Evolutionary conservation across 2,329 filamentous ascomycete genomes (phyloP).

Genomic region (Xylariaceae sp.): DNA sequence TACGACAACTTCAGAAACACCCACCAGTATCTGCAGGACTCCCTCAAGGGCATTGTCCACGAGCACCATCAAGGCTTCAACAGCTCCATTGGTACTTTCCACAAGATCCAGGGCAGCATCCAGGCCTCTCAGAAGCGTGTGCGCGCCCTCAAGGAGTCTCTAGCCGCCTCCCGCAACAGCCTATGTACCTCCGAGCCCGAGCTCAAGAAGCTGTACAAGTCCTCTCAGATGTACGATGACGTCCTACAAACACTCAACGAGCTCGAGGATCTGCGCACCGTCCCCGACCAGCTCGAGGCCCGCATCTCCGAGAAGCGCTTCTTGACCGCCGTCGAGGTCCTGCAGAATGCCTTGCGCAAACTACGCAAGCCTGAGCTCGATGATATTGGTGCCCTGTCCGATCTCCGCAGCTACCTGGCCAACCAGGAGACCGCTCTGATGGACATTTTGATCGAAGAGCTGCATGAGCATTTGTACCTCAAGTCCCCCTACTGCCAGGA

Average conservation of each 20-base stretch:
- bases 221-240: slow-evolving; percentile 86
- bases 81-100: slow-evolving; percentile 96
- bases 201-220: slow-evolving; percentile 80
- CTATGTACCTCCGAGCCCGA: slow-evolving; percentile 85
- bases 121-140: slow-evolving; percentile 84
- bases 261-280: slow-evolving; percentile 80
- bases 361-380: slow-evolving; percentile 86
- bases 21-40: slow-evolving; percentile 84
- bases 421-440: slow-evolving; percentile 91
- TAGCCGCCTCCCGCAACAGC: slow-evolving; percentile 74
- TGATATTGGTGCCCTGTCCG: slow-evolving; percentile 81
- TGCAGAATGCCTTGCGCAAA: slow-evolving; percentile 81
- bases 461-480: slow-evolving; percentile 94
- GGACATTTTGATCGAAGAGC: slow-evolving; percentile 93
- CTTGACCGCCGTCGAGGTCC: slow-evolving; percentile 82
- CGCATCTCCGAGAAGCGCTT: slow-evolving; percentile 96
- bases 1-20: slow-evolving; percentile 81
- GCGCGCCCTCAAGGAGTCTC: slow-evolving; percentile 74
- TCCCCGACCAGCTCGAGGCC: slow-evolving; percentile 90
- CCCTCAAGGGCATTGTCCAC: slow-evolving; percentile 91
- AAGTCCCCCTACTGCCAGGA: slow-evolving; percentile 98
- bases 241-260: slow-evolving; percentile 79
- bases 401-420: slow-evolving; percentile 80
- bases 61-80: slow-evolving; percentile 99
- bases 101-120: slow-evolving; percentile 95